Evolutionary conservation across 1,284 basidiomycete genomes (phyloP).

Genomic region (Cystobasidium sp.): DNA sequence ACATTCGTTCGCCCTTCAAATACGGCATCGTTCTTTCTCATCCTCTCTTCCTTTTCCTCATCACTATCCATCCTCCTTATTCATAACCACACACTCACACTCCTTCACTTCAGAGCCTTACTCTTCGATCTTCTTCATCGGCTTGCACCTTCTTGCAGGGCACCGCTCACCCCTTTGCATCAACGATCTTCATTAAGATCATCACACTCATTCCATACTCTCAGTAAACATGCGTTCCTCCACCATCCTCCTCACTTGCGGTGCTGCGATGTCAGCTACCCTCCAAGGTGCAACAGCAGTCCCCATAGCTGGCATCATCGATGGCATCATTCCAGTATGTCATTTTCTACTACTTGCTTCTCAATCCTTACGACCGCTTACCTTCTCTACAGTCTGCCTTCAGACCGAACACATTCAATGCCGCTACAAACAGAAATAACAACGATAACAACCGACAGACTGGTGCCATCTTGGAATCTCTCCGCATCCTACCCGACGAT

Average conservation of each 20-base stretch:
- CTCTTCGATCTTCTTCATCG: slow-evolving; percentile 7
- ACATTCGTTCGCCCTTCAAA: not conserved
- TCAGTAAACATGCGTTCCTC: slow-evolving; percentile 9
- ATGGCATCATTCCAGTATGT: slow-evolving; percentile 33
- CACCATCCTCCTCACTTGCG: slow-evolving; percentile 11
- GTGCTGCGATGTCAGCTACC: slow-evolving; percentile 9
- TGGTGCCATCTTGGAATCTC: slow-evolving; percentile 27
- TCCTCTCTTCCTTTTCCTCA: not conserved
- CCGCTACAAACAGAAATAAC: slow-evolving; percentile 10
- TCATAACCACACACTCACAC: slow-evolving; percentile 6
- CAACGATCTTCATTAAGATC: not conserved
- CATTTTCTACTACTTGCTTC: not conserved
- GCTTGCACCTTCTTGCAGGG: not conserved
- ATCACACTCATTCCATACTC: slow-evolving; percentile 20
- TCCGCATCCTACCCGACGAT: slow-evolving; percentile 38
- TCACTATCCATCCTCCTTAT: not conserved
- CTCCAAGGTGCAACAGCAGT: slow-evolving; percentile 4
- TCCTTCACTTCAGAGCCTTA: not conserved
- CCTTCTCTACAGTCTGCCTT: slow-evolving; percentile 10
- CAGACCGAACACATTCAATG: not conserved
- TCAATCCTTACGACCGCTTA: not conserved
- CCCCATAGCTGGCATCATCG: slow-evolving; percentile 16
- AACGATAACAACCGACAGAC: slow-evolving; percentile 13
- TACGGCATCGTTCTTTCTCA: too few relatives aligned
- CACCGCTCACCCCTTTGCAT: not conserved